A percentile compares a stretch with the other conserved stretches of the same genome.
These are phyloP conservation scores for Diaporthe helianthi DNA, from an alignment of 2,329 filamentous ascomycete species.

Conservation along the genomic window DNA sequence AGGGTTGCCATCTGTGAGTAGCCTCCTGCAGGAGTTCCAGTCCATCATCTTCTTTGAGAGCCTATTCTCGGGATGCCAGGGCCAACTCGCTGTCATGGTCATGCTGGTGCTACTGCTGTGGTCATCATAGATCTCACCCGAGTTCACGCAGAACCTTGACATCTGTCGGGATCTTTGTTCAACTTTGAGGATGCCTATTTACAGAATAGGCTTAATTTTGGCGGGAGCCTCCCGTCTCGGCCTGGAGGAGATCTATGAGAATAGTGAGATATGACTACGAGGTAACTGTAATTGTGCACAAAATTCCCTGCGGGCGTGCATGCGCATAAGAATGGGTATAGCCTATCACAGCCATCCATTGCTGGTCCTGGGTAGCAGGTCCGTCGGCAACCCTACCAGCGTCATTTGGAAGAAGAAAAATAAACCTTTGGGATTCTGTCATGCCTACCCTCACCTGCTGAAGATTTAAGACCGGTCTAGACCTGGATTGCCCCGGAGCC, in stretches of 20 bases:
- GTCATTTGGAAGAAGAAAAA: neutral
- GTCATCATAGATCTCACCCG: constrained; percentile 5
- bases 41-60: constrained; percentile 9
- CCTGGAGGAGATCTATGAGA: constrained; percentile 12
- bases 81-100: neutral
- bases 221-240: constrained; percentile 24
- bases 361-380: neutral
- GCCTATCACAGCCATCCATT: constrained; percentile 3
- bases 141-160: constrained; percentile 23
- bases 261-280: constrained; percentile 5
- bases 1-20: neutral
- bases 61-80: neutral
- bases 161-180: constrained; percentile 12
- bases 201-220: constrained; percentile 25
- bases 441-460: constrained; percentile 16
- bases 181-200: constrained; percentile 5
- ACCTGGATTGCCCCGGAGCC: neutral
- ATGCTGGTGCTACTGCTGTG: neutral
- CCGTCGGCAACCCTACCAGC: neutral
- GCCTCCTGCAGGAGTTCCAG: neutral
- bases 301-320: neutral
- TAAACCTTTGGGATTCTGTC: constrained; percentile 12
- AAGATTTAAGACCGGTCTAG: constrained; percentile 8
- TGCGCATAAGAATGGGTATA: neutral
- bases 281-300: constrained; percentile 9